Conservation (phyloP, 805 yeast species). For the Teunomyces kruisii region DNA sequence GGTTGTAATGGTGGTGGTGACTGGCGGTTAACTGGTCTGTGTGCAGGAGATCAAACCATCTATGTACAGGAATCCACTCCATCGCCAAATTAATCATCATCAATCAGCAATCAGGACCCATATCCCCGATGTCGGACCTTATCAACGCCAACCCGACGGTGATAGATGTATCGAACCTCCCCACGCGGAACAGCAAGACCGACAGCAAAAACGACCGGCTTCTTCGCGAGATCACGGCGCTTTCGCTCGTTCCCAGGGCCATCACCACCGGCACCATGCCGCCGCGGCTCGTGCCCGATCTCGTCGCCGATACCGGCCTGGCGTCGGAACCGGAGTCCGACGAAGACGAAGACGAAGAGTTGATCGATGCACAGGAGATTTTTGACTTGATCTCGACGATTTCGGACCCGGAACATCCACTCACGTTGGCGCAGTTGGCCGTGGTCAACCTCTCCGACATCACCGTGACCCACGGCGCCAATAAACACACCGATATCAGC, state of each 20-base stretch:
- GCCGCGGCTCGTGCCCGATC: constrained; percentile 23
- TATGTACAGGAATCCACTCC: too few species aligned
- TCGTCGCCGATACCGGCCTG: constrained; percentile 21
- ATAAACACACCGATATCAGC: constrained; percentile 45
- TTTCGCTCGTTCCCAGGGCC: constrained; percentile 23
- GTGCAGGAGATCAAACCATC: background rate
- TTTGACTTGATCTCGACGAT: constrained; percentile 82
- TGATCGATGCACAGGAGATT: constrained; percentile 85
- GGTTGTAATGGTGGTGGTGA: background rate
- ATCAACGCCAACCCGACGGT: constrained; percentile 92
- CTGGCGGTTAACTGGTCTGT: too few species aligned
- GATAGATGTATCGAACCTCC: constrained; percentile 71
- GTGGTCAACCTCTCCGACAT: constrained; percentile 88
- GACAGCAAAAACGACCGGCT: constrained; percentile 17
- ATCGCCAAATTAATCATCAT: too few species aligned
- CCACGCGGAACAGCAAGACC: constrained; percentile 51
- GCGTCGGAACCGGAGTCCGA: constrained; percentile 16
- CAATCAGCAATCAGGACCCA: background rate
- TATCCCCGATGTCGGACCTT: constrained; percentile 63
- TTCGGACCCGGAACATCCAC: constrained; percentile 97
- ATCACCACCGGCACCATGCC: constrained; percentile 2
- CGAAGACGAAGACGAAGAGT: constrained; percentile 50
- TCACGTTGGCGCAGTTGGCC: constrained; percentile 89
- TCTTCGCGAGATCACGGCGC: constrained; percentile 30
- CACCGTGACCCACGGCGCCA: constrained; percentile 54